Percentiles rank a stretch among this genome's conserved stretches.
Conservation (phyloP, 352 stramenopile species). For the Phytopythium cucurbitacearum region DNA sequence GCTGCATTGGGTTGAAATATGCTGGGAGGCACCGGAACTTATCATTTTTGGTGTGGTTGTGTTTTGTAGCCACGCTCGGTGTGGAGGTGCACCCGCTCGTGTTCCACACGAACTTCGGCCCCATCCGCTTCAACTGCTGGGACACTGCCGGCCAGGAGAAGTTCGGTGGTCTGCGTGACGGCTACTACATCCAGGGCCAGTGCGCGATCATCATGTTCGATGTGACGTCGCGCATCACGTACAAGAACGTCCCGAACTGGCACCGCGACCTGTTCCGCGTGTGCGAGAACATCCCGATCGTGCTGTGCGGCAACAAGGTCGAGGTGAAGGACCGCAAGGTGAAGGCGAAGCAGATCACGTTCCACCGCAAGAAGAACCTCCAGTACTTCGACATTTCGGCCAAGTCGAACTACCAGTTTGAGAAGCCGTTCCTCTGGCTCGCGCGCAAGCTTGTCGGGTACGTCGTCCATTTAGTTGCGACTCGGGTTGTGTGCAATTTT, state of each 20-base stretch:
- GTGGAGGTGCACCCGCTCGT: constrained; percentile 99
- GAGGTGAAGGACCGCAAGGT: constrained; percentile 99
- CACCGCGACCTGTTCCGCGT: constrained; percentile 99
- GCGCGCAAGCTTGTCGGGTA: constrained; percentile 97
- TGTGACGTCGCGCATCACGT: constrained; percentile 99
- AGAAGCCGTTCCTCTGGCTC: constrained; percentile 99
- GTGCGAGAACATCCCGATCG: constrained; percentile 99
- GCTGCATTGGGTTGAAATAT: neutral
- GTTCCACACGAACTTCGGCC: constrained; percentile 99
- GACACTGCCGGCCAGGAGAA: constrained; percentile 99
- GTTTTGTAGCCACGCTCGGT: constrained; percentile 90
- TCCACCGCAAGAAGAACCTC: constrained; percentile 99
- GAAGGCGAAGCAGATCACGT: constrained; percentile 99
- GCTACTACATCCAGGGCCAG: constrained; percentile 99
- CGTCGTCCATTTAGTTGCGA: constrained; percentile 10
- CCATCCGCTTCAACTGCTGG: constrained; percentile 99
- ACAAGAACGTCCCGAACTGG: constrained; percentile 99
- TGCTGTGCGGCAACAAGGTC: constrained; percentile 99
- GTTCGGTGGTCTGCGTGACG: constrained; percentile 93
- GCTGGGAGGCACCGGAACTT: too few species aligned
- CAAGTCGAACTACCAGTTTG: constrained; percentile 99
- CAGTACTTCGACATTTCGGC: constrained; percentile 99
- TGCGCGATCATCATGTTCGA: constrained; percentile 99
- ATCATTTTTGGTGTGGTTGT: neutral
- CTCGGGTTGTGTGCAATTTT: constrained; percentile 2